phyloP scores from a whole-genome alignment of 371 early-diverging fungal genomes.

The Cokeromyces recurvatus region DNA sequence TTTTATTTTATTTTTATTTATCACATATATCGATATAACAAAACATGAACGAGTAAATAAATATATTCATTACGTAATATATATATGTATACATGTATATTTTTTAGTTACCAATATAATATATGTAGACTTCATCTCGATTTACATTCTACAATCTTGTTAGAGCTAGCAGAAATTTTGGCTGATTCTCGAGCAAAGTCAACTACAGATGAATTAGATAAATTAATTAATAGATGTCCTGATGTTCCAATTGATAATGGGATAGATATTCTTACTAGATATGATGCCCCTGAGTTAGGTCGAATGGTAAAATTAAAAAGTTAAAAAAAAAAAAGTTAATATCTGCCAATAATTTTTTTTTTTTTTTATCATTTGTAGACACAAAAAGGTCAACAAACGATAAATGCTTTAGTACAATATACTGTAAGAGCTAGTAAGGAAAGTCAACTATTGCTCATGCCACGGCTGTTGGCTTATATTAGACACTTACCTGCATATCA shows the following conservation, averaged over 20 bases:
- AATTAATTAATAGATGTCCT: slow-evolving; percentile 33
- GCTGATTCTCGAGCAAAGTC: slow-evolving; percentile 46
- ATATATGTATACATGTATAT: too few species aligned
- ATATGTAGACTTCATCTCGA: slow-evolving; percentile 24
- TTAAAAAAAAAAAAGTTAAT: neutral
- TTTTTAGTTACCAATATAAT: too few species aligned
- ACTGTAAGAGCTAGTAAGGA: slow-evolving; percentile 29
- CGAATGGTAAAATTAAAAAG: slow-evolving; percentile 15
- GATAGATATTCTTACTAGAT: slow-evolving; percentile 12
- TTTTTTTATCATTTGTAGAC: slow-evolving; percentile 25
- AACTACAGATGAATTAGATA: slow-evolving; percentile 27
- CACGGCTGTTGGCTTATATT: slow-evolving; percentile 34
- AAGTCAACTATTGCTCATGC: slow-evolving; percentile 17
- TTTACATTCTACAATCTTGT: slow-evolving; percentile 59
- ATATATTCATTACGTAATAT: too few species aligned
- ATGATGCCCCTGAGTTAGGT: slow-evolving; percentile 16
- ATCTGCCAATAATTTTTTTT: neutral
- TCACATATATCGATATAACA: too few species aligned
- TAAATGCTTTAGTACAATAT: slow-evolving; percentile 43
- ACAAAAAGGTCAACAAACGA: slow-evolving; percentile 41
- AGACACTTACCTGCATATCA: slow-evolving; percentile 29
- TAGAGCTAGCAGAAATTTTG: slow-evolving; percentile 54
- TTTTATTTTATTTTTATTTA: too few species aligned
- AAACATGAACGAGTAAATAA: too few species aligned
- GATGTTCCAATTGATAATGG: slow-evolving; percentile 23